phyloP scores from a whole-genome alignment of 73 alveolate species.

The Tetrahymena borealis region DNA sequence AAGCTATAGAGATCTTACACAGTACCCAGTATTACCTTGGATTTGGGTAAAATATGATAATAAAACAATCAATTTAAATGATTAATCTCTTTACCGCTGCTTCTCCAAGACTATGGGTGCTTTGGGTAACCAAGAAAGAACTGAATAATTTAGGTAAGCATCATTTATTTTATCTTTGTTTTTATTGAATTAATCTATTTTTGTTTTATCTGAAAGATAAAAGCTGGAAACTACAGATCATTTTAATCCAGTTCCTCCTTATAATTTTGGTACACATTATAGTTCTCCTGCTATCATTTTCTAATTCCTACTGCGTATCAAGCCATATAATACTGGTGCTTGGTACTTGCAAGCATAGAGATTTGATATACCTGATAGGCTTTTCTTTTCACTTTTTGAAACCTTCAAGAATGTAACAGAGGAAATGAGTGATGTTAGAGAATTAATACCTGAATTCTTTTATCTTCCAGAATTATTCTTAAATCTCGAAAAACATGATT shows the following conservation, averaged over 20 bases:
- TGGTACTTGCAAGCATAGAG: constrained; percentile 75
- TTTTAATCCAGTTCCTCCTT: constrained; percentile 46
- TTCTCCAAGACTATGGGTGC: constrained; percentile 83
- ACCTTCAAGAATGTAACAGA: constrained; percentile 64
- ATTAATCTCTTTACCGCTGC: constrained; percentile 9
- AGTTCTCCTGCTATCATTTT: constrained; percentile 90
- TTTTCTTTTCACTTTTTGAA: constrained; percentile 62
- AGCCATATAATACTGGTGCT: constrained; percentile 87
- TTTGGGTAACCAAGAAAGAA: constrained; percentile 68
- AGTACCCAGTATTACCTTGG: constrained; percentile 98
- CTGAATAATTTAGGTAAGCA: constrained; percentile 44
- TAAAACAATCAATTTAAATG: not conserved
- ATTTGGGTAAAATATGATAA: constrained; percentile 40
- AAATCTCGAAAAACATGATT: constrained; percentile 36
- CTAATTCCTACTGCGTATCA: constrained; percentile 75
- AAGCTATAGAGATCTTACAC: constrained; percentile 84
- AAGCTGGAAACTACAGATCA: constrained; percentile 17
- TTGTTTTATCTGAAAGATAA: not conserved
- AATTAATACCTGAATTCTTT: constrained; percentile 92
- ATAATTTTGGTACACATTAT: constrained; percentile 94
- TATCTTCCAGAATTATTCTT: constrained; percentile 86
- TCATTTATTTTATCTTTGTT: constrained; percentile 32
- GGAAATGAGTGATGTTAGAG: constrained; percentile 88
- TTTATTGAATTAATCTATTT: constrained; percentile 3
- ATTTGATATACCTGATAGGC: constrained; percentile 88